Percentiles rank a stretch among this genome's conserved stretches.
phyloP scores from a whole-genome alignment of 345 rosid genomes.

The Corchorus capsularis region DNA sequence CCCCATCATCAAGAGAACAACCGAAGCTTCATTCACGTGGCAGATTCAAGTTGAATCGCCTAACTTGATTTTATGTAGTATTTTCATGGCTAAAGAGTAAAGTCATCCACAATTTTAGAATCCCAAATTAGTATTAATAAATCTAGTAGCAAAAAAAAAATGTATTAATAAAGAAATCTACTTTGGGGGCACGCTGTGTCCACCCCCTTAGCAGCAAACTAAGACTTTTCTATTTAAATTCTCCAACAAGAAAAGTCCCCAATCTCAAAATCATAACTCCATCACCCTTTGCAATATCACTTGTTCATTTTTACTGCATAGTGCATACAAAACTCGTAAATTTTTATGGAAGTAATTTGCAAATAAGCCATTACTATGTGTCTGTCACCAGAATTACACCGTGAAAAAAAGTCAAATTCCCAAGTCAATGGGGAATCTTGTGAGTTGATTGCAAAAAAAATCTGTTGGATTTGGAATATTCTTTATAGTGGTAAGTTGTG shows the following conservation, averaged over 20 bases:
- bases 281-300: no score
- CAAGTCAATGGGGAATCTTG: neutral
- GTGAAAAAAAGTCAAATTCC: neutral
- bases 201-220: no score
- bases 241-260: no score
- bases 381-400: neutral
- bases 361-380: no score
- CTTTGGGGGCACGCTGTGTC: neutral
- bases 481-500: no score
- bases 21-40: neutral
- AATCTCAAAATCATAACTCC: no score
- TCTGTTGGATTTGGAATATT: no score
- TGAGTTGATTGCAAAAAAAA: neutral
- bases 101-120: neutral
- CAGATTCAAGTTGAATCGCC: neutral
- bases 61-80: neutral
- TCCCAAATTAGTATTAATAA: neutral
- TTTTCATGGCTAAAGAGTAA: neutral
- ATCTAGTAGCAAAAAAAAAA: no score
- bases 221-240: no score
- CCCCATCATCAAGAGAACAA: neutral
- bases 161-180: neutral
- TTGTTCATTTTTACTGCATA: no score
- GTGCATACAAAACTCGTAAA: no score
- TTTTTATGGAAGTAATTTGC: no score